These are phyloP conservation scores for Detonula confervacea DNA, from an alignment of 352 stramenopile genomes.

Conservation along the genomic window DNA sequence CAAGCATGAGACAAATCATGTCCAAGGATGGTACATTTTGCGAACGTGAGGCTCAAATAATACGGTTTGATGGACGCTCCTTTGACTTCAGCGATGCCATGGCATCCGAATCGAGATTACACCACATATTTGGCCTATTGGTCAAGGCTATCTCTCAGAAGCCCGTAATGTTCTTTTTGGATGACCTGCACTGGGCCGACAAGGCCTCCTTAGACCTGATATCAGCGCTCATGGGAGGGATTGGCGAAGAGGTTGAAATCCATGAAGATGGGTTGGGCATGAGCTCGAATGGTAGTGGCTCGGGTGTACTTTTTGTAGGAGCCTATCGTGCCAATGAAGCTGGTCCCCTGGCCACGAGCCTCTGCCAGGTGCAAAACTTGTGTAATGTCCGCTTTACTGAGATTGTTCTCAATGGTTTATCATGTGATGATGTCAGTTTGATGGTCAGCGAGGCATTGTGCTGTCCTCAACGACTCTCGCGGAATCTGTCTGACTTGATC, in stretches of 20 bases:
- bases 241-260: conserved; percentile 7
- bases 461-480: conserved; percentile 20
- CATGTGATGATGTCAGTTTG: conserved; percentile 10
- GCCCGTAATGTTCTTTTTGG: conserved; percentile 28
- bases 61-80: no score
- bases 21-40: not conserved
- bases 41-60: no score
- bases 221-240: conserved; percentile 12
- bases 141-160: conserved; percentile 31
- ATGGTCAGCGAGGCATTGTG: conserved; percentile 26
- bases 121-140: conserved; percentile 31
- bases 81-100: not conserved
- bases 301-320: conserved; percentile 27
- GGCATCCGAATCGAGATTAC: conserved; percentile 13
- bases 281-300: not conserved
- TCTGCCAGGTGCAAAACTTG: conserved; percentile 7
- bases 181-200: conserved; percentile 46
- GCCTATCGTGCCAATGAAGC: conserved; percentile 18
- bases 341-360: not conserved
- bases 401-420: conserved; percentile 18
- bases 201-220: conserved; percentile 14
- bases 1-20: conserved; percentile 17
- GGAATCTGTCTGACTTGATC: conserved; percentile 15
- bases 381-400: conserved; percentile 7
- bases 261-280: not conserved